Conservation (phyloP, 768 basidiomycete species). For the Tubosaeta sp. region DNA sequence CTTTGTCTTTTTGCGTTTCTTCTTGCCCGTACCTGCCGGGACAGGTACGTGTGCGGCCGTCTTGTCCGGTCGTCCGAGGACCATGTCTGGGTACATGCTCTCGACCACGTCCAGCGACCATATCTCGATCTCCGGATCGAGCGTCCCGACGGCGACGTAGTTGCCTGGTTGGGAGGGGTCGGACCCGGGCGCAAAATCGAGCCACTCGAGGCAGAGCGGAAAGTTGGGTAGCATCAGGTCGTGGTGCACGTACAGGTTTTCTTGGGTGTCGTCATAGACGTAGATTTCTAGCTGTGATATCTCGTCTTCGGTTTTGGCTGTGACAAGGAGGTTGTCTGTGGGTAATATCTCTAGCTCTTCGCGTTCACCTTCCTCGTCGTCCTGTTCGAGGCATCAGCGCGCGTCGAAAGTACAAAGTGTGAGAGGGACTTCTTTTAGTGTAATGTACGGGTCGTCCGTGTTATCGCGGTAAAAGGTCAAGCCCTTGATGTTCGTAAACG, state of each 20-base stretch:
- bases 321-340: constrained; percentile 87
- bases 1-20: constrained; percentile 87
- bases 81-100: constrained; percentile 86
- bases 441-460: constrained; percentile 95
- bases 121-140: constrained; percentile 98
- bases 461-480: constrained; percentile 88
- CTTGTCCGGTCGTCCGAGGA: constrained; percentile 86
- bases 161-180: constrained; percentile 55
- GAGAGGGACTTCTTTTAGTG: constrained; percentile 77
- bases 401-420: background rate
- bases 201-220: constrained; percentile 98
- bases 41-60: constrained; percentile 74
- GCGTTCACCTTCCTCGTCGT: constrained; percentile 72
- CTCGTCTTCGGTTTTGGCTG: constrained; percentile 95
- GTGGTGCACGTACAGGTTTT: constrained; percentile 94
- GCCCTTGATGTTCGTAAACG: constrained; percentile 95
- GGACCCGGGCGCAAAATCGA: constrained; percentile 82
- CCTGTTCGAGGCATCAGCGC: constrained; percentile 10
- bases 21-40: constrained; percentile 90
- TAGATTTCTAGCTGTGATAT: constrained; percentile 94
- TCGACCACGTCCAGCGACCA: constrained; percentile 95
- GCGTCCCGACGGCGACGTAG: constrained; percentile 94
- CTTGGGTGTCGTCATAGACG: constrained; percentile 67
- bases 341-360: constrained; percentile 86
- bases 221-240: constrained; percentile 97